These are phyloP conservation scores for Eucalyptus melliodora DNA, from an alignment of 345 rosid species.

Conservation along the genomic window DNA sequence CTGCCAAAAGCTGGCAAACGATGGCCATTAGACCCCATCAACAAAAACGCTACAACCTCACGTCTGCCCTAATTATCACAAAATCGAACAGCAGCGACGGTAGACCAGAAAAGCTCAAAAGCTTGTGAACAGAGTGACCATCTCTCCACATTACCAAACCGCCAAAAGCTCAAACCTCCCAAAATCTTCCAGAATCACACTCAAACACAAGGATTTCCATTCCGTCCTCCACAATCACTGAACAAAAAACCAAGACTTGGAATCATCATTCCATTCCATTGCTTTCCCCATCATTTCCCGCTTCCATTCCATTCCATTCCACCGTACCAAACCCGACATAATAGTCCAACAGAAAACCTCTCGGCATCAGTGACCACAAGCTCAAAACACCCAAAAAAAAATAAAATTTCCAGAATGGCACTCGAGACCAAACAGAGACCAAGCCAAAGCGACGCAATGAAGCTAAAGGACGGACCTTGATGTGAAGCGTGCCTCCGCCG, in stretches of 20 bases:
- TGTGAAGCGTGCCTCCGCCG: no score
- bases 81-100: background rate
- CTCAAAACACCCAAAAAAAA: no score
- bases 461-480: no score
- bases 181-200: background rate
- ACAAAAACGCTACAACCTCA: background rate
- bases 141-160: background rate
- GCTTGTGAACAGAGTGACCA: background rate
- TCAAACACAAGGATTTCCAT: background rate
- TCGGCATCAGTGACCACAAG: no score
- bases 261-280: background rate
- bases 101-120: background rate
- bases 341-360: background rate
- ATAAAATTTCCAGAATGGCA: no score
- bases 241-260: background rate
- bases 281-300: no score
- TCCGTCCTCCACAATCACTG: background rate
- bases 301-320: background rate
- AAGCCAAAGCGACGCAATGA: no score
- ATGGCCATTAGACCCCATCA: background rate
- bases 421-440: no score
- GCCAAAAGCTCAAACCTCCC: background rate
- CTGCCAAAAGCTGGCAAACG: background rate
- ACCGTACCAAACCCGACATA: no score
- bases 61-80: background rate